A percentile compares a stretch with the other conserved stretches of the same genome.
phyloP scores from a whole-genome alignment of 2,329 filamentous ascomycete genomes.

The Calonectria honghensis region DNA sequence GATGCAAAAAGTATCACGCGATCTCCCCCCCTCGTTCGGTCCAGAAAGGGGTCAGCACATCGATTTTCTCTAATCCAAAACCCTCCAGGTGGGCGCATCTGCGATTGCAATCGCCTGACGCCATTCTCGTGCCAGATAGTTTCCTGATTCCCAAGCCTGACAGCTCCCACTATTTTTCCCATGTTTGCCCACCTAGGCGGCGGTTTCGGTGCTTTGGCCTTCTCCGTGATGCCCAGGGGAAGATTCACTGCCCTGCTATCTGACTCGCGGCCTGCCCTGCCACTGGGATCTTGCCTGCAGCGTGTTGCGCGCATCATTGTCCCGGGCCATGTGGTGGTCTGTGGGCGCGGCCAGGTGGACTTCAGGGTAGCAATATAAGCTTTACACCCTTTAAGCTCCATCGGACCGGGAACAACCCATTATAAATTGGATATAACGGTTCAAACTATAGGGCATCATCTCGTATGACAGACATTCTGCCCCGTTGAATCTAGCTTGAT shows the following conservation, averaged over 20 bases:
- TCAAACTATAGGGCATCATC: not conserved
- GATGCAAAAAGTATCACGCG: slow-evolving; percentile 25
- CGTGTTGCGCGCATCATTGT: slow-evolving; percentile 2
- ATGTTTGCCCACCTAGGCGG: slow-evolving; percentile 5
- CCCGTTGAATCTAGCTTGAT: not conserved
- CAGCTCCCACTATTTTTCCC: slow-evolving; percentile 14
- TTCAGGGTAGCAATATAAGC: slow-evolving; percentile 33
- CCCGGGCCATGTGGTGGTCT: slow-evolving; percentile 27
- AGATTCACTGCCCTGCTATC: slow-evolving; percentile 8
- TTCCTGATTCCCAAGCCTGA: slow-evolving; percentile 3
- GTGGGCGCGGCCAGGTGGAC: slow-evolving; percentile 1
- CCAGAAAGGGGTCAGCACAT: slow-evolving; percentile 7
- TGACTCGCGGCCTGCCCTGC: slow-evolving; percentile 22
- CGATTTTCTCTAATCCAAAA: slow-evolving; percentile 4
- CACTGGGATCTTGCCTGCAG: slow-evolving; percentile 27
- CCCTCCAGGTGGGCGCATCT: slow-evolving; percentile 29
- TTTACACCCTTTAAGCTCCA: not conserved
- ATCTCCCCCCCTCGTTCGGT: not conserved
- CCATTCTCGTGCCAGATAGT: slow-evolving; percentile 26
- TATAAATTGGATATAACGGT: not conserved
- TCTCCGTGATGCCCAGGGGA: not conserved
- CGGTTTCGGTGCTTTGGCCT: not conserved
- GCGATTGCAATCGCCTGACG: slow-evolving; percentile 30
- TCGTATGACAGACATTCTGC: slow-evolving; percentile 7
- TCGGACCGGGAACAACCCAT: not conserved